A percentile compares a stretch with the other conserved stretches of the same genome.
phyloP scores from a whole-genome alignment of 352 stramenopile species.

The Aphanomyces stellatus region DNA sequence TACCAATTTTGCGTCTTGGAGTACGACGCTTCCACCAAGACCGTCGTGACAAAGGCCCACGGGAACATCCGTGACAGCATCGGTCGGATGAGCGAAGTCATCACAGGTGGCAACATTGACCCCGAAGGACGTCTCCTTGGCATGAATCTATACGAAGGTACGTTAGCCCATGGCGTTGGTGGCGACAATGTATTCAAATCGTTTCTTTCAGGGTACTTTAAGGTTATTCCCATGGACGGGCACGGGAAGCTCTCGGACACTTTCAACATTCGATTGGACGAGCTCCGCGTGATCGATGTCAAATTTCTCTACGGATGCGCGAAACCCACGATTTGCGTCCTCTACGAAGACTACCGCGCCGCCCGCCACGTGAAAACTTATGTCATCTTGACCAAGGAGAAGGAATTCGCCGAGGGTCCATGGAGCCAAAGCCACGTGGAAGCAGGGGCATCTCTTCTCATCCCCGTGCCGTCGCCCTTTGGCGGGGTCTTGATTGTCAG shows the following conservation, averaged over 20 bases:
- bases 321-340: conserved; percentile 86
- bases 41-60: conserved; percentile 80
- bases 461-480: conserved; percentile 74
- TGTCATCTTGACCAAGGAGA: conserved; percentile 83
- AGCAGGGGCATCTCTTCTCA: conserved; percentile 74
- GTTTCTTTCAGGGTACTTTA: conserved; percentile 57
- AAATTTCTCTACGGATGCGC: conserved; percentile 86
- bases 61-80: conserved; percentile 81
- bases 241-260: conserved; percentile 70
- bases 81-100: conserved; percentile 80
- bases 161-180: conserved; percentile 18
- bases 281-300: conserved; percentile 90
- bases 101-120: conserved; percentile 84
- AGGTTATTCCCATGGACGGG: conserved; percentile 83
- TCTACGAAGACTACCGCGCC: conserved; percentile 88
- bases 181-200: conserved; percentile 5
- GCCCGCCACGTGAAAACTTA: conserved; percentile 90
- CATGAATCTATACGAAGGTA: conserved; percentile 86
- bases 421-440: conserved; percentile 88
- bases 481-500: conserved; percentile 87
- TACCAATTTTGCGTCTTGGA: conserved; percentile 81
- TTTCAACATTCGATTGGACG: conserved; percentile 91
- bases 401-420: conserved; percentile 82
- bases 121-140: conserved; percentile 77
- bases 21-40: conserved; percentile 57